A percentile compares a stretch with the other conserved stretches of the same genome.
Conservation (phyloP, 805 yeast genomes). For the Candida alai region DNA sequence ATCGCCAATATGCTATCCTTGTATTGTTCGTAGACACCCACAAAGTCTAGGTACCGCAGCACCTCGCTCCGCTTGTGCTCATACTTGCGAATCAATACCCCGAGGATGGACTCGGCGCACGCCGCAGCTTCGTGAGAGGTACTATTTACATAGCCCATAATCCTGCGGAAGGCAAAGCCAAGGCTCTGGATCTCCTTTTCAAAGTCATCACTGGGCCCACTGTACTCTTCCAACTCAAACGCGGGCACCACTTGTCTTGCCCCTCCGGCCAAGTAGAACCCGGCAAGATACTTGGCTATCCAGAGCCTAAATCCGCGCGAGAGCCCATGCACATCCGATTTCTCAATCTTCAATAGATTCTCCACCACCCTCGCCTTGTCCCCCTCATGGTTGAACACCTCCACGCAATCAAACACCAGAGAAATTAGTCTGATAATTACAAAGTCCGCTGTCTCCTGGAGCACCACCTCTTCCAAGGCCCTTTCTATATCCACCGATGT, state of each 20-base stretch:
- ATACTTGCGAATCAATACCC: constrained; percentile 32
- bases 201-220: constrained; percentile 10
- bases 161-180: constrained; percentile 21
- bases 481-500: too few species aligned
- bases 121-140: constrained; percentile 17
- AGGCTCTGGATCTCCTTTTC: constrained; percentile 11
- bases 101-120: constrained; percentile 38
- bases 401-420: constrained; percentile 7
- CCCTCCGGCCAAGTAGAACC: constrained; percentile 20
- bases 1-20: constrained; percentile 26
- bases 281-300: constrained; percentile 21
- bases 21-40: constrained; percentile 12
- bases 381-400: constrained; percentile 3
- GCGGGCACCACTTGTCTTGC: constrained; percentile 6
- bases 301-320: constrained; percentile 18
- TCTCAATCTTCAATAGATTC: constrained; percentile 6
- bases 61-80: constrained; percentile 15
- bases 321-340: not conserved
- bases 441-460: constrained; percentile 4
- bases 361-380: constrained; percentile 6
- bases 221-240: constrained; percentile 7
- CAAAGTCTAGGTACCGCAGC: constrained; percentile 19
- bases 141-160: constrained; percentile 16
- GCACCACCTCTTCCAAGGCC: too few species aligned
- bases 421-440: constrained; percentile 6